These are phyloP conservation scores for Colletotrichum euphorbiae DNA, from an alignment of 2,329 filamentous ascomycete genomes.

Conservation along the genomic window DNA sequence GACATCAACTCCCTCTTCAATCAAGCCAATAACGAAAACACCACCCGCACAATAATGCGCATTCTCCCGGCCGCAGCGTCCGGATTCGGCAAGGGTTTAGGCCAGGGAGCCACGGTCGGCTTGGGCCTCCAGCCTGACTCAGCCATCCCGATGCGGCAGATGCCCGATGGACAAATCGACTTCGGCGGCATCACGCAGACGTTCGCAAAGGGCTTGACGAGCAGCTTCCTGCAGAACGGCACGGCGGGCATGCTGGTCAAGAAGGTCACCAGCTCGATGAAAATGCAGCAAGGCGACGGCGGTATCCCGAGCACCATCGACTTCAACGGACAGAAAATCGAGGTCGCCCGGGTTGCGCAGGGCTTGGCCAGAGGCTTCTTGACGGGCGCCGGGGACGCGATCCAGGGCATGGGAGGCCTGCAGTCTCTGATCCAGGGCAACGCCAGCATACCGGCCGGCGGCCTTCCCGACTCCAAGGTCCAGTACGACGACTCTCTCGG, in stretches of 20 bases:
- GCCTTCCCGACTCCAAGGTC: conserved; percentile 43
- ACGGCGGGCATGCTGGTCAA: conserved; percentile 44
- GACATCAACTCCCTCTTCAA: conserved; percentile 41
- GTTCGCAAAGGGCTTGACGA: conserved; percentile 46
- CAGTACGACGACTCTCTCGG: conserved; percentile 50
- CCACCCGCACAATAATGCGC: conserved; percentile 37
- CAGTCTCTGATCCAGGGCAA: conserved; percentile 48
- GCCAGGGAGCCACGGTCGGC: conserved; percentile 44
- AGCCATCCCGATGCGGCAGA: conserved; percentile 37
- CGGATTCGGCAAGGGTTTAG: conserved; percentile 46
- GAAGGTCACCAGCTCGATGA: conserved; percentile 20
- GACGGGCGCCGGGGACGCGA: conserved; percentile 49
- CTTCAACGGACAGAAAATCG: conserved; percentile 35
- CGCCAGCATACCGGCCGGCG: conserved; percentile 39
- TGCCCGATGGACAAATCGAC: conserved; percentile 41
- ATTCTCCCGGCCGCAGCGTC: conserved; percentile 43
- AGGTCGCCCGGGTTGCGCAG: conserved; percentile 47
- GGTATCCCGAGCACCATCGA: conserved; percentile 41
- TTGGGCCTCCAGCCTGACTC: conserved; percentile 46
- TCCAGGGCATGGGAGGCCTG: conserved; percentile 49
- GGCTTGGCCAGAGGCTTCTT: conserved; percentile 51
- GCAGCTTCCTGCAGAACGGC: conserved; percentile 49
- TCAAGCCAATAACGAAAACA: conserved; percentile 35
- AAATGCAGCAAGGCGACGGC: conserved; percentile 3
- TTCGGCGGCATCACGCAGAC: conserved; percentile 43